These are phyloP conservation scores for Kappamyces sp. DNA, from an alignment of 192 early-diverging fungal genomes.

Conservation along the genomic window DNA sequence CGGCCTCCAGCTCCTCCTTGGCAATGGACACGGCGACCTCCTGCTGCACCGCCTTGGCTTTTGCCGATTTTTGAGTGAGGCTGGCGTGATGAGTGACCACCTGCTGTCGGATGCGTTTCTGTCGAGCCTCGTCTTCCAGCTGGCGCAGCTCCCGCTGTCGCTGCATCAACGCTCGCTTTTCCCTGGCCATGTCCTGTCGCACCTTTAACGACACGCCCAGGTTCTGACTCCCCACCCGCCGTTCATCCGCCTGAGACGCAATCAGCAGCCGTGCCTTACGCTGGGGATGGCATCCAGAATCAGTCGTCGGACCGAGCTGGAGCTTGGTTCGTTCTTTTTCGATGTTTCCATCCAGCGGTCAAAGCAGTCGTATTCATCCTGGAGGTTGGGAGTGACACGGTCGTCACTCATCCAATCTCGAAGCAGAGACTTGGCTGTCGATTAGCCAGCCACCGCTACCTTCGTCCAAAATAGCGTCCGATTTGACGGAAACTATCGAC, in stretches of 20 bases:
- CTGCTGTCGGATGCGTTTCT: background rate
- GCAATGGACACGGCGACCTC: too few species aligned
- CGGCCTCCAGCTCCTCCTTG: too few species aligned
- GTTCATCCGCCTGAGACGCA: background rate
- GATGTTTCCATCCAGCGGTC: background rate
- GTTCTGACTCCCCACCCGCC: background rate
- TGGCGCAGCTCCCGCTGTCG: background rate
- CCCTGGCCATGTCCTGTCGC: constrained; percentile 7
- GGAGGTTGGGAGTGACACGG: background rate
- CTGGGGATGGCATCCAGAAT: constrained; percentile 7
- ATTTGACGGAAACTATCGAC: constrained; percentile 1
- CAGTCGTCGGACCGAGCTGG: constrained; percentile 2
- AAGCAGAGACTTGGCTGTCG: constrained; percentile 1
- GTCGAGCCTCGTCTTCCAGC: background rate
- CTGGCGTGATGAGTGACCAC: too few species aligned
- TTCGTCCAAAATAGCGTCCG: constrained; percentile 6
- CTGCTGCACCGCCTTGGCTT: background rate
- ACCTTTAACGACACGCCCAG: constrained; percentile 4
- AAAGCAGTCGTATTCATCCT: constrained; percentile 2
- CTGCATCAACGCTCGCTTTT: background rate
- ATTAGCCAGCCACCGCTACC: background rate
- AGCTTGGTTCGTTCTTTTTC: background rate
- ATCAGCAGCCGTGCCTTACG: too few species aligned
- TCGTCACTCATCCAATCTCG: constrained; percentile 6
- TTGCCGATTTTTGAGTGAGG: background rate